Evolutionary conservation across 441 rosid genomes (phyloP), one percentile per base, ranked within the genome.

Genomic region (Erodium texanum): DNA sequence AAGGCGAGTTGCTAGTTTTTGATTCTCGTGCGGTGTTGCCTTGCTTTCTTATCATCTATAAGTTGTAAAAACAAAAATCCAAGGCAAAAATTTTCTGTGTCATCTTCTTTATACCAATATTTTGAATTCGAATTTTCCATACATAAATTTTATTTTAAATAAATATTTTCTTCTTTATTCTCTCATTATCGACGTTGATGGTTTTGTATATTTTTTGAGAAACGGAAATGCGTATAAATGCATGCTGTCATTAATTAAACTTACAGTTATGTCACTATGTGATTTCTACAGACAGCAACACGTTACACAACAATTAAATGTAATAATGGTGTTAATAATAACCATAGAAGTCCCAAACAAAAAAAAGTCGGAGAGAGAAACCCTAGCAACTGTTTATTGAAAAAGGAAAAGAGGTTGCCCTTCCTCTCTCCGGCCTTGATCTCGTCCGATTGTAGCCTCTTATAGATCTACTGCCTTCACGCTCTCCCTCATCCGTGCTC

Each of bases 1-100:
- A 78, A 63, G 97, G 89, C 80, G 95, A 93, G 90, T 75, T 91
- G 77, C 80, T 88, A 10, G 97, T 93, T 70, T 89, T 91, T 50
- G 96, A 93, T 72, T 75, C 86, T 12, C 90, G 93, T 69, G 96
- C 96, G 1, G 90, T 91, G 68, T 76, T 91, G 75, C 96, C 97
- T 64, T 93, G 99, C 78, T 93, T 93, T 76, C 93, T 91, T 63
- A 86, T 93, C 38, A 86, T 89, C 83, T 93, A 93, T 71, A 87
- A 83, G 66, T 69, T 91, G 93, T 93, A 87, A 89, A 81, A 81
- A 79, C 43, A 1, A n/a, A 48, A 48, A 3, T 66, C 67, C 8
- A 15, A 38, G 9, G 5, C 0, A 22, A 56, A 74, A n/a, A 50
- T 67, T 18, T 59, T 59, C 45, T 27, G 54, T 62, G 50, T 43